Evolutionary conservation across 192 early-diverging fungal genomes (phyloP).

Genomic region (Haplosporangium gracile): DNA sequence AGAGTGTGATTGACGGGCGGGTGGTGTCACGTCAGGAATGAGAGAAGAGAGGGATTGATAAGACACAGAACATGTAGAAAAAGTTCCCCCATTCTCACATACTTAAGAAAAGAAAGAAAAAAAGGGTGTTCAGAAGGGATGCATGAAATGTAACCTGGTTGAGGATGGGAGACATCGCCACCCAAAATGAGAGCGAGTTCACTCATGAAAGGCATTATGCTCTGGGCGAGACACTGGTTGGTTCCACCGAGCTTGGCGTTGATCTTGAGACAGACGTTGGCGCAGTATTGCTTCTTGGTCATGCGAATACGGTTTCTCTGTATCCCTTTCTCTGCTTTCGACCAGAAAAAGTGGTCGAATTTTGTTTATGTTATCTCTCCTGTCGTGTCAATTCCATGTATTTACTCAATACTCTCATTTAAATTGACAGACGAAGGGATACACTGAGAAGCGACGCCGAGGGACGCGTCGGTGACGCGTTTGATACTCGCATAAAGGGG

Average conservation of each 20-base stretch:
- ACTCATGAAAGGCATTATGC: constrained; percentile 76
- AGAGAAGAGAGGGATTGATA: not conserved
- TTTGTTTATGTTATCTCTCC: too few relatives aligned
- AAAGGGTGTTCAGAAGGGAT: not conserved
- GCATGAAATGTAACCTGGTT: constrained; percentile 61
- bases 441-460: constrained; percentile 93
- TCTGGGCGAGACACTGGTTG: constrained; percentile 74
- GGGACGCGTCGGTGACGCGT: constrained; percentile 88
- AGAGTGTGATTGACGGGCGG: constrained; percentile 82
- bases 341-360: too few relatives aligned
- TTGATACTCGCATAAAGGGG: constrained; percentile 90
- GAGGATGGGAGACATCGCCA: constrained; percentile 90
- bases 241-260: constrained; percentile 95
- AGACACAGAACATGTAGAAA: not conserved
- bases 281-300: constrained; percentile 93
- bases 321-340: too few relatives aligned
- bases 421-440: too few relatives aligned
- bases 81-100: not conserved
- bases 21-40: constrained; percentile 32
- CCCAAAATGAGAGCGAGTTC: constrained; percentile 89
- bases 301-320: constrained; percentile 84
- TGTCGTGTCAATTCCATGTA: too few relatives aligned
- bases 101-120: not conserved
- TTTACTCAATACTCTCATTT: too few relatives aligned
- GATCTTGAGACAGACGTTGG: constrained; percentile 94